Percentiles rank a stretch among this genome's conserved stretches.
These are phyloP conservation scores for Sugiyamaella qingdaonensis DNA, from an alignment of 805 yeast species.

Conservation along the genomic window DNA sequence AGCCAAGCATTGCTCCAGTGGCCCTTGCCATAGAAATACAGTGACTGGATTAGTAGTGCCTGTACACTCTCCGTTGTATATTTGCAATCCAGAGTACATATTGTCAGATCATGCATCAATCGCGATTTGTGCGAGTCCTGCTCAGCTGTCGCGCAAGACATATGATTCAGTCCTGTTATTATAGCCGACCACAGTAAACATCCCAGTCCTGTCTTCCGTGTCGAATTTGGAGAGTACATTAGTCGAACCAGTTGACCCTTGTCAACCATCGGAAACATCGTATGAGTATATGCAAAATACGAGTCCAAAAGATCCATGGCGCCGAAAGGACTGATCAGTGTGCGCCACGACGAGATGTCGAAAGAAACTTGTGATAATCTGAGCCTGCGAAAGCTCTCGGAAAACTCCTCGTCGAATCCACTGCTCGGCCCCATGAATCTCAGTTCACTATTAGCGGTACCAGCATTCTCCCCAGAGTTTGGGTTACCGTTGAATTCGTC, in stretches of 20 bases:
- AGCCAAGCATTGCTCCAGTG: conserved; percentile 13
- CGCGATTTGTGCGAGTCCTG: conserved; percentile 5
- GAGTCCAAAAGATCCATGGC: conserved; percentile 12
- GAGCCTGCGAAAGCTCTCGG: conserved; percentile 7
- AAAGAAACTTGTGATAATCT: conserved; percentile 3
- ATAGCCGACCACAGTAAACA: conserved; percentile 13
- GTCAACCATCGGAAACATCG: conserved; percentile 11
- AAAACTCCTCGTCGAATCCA: conserved; percentile 13
- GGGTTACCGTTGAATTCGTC: background rate
- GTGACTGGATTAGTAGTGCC: conserved; percentile 8
- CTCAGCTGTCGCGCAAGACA: background rate
- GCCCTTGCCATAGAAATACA: conserved; percentile 9
- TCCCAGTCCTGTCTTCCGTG: conserved; percentile 5
- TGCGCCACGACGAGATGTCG: conserved; percentile 5
- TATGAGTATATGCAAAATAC: conserved; percentile 12
- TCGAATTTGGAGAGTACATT: conserved; percentile 2
- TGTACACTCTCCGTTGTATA: conserved; percentile 13
- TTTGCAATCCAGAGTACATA: conserved; percentile 12
- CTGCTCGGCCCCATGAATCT: conserved; percentile 9
- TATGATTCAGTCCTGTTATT: conserved; percentile 10
- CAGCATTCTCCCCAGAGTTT: background rate
- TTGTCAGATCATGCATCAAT: conserved; percentile 12
- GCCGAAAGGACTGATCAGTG: background rate
- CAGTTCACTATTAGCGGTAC: conserved; percentile 8
- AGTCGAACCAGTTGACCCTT: conserved; percentile 6